Evolutionary conservation across 805 yeast genomes (phyloP).

Genomic region (Saccharomycopsis olivae): DNA sequence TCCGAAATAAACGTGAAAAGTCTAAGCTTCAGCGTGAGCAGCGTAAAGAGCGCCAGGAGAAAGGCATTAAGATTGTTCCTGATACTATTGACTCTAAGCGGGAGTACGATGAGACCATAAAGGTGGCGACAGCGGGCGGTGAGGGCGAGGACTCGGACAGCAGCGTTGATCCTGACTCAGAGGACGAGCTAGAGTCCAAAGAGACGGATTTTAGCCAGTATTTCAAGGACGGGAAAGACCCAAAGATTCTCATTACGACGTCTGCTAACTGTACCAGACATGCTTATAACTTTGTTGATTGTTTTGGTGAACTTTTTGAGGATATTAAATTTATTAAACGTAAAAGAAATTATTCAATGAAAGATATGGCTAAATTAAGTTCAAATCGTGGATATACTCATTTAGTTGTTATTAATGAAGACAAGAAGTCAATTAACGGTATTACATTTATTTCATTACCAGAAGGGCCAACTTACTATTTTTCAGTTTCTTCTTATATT

Average conservation of each 20-base stretch:
- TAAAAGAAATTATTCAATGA: constrained; percentile 71
- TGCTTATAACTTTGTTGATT: constrained; percentile 86
- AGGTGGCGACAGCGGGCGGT: no score
- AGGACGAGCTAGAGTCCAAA: constrained; percentile 15
- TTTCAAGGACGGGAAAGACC: constrained; percentile 46
- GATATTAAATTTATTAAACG: constrained; percentile 80
- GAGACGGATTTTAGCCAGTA: constrained; percentile 41
- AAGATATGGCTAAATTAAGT: constrained; percentile 80
- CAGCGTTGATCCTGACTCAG: constrained; percentile 19
- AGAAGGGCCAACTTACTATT: constrained; percentile 90
- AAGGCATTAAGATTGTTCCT: constrained; percentile 74
- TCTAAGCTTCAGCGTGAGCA: constrained; percentile 39
- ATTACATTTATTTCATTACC: constrained; percentile 90
- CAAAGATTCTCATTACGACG: constrained; percentile 86
- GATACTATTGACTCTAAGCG: constrained; percentile 77
- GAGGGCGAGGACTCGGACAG: constrained; percentile 22
- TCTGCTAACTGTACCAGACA: constrained; percentile 74
- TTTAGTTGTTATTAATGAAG: constrained; percentile 83
- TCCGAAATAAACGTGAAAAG: constrained; percentile 15
- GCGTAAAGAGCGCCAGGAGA: constrained; percentile 59
- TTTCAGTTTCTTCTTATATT: constrained; percentile 66
- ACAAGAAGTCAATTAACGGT: constrained; percentile 70
- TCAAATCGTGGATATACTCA: constrained; percentile 80
- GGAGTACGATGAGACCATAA: constrained; percentile 76
- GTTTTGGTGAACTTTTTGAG: constrained; percentile 75